Evolutionary conservation across 2,329 filamentous ascomycete species (phyloP).

Genomic region (Pyrenochaeta sp.): DNA sequence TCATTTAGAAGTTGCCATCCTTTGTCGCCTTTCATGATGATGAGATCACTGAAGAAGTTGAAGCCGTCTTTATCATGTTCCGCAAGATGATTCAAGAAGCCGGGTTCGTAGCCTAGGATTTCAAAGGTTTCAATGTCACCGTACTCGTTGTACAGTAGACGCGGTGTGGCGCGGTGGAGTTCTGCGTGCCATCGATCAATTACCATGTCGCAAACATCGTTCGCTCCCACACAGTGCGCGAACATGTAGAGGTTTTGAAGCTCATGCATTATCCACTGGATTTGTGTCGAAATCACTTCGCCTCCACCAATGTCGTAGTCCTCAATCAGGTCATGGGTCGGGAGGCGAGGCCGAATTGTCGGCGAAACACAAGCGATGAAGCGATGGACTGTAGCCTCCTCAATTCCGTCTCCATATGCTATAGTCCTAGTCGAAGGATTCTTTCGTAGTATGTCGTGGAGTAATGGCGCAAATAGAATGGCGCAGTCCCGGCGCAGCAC

Average conservation of each 20-base stretch:
- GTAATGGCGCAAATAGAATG: neutral
- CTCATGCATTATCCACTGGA: slow-evolving; percentile 4
- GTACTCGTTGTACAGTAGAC: neutral
- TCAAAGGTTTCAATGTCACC: neutral
- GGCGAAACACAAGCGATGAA: slow-evolving; percentile 9
- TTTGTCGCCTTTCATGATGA: neutral
- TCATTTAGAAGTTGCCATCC: neutral
- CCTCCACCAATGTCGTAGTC: neutral
- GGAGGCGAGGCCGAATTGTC: neutral
- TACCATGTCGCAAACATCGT: slow-evolving; percentile 8
- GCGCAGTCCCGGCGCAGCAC: neutral
- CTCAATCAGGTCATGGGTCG: slow-evolving; percentile 3
- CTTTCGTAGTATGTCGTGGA: neutral
- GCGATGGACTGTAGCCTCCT: neutral
- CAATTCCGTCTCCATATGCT: slow-evolving; percentile 2
- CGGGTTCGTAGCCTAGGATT: neutral
- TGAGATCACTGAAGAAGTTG: neutral
- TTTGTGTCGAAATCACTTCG: neutral
- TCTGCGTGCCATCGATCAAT: slow-evolving; percentile 5
- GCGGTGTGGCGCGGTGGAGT: neutral
- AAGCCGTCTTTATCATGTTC: neutral
- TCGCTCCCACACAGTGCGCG: neutral
- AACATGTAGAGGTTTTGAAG: slow-evolving; percentile 5
- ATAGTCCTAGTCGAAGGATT: neutral
- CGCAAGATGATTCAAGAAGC: slow-evolving; percentile 4